These are phyloP conservation scores for Spathaspora arborariae DNA, from an alignment of 805 yeast species.

Conservation along the genomic window DNA sequence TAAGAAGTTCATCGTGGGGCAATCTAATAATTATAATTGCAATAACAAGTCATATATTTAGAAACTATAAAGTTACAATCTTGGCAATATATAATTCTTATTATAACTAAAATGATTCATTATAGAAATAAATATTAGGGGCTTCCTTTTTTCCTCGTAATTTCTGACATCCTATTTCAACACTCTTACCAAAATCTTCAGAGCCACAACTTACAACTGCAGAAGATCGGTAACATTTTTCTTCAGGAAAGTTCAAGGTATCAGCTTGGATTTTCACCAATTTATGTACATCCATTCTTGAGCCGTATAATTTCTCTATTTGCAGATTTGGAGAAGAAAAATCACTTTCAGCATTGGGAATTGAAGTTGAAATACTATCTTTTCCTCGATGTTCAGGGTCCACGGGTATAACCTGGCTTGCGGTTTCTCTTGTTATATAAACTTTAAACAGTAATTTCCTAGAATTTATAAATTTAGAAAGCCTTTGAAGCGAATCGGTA, in stretches of 20 bases:
- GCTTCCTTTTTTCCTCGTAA: constrained; percentile 22
- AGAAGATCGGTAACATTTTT: constrained; percentile 19
- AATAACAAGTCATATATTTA: too few species aligned
- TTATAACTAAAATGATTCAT: constrained; percentile 33
- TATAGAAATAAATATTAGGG: constrained; percentile 41
- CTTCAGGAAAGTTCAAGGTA: constrained; percentile 1
- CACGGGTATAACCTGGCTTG: background rate
- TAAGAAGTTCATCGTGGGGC: too few species aligned
- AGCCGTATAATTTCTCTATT: background rate
- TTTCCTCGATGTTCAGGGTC: background rate
- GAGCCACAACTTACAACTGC: constrained; percentile 45
- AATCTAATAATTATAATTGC: too few species aligned
- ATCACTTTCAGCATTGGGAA: background rate
- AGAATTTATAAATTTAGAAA: constrained; percentile 18
- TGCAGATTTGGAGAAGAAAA: background rate
- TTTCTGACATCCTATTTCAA: constrained; percentile 27
- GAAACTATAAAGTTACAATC: too few species aligned
- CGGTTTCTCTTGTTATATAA: background rate
- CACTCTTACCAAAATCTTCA: constrained; percentile 21
- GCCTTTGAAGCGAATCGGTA: constrained; percentile 26
- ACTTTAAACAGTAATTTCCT: constrained; percentile 19
- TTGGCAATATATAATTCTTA: background rate
- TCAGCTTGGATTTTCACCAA: background rate
- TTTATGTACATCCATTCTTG: background rate
- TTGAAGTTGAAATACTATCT: background rate